Base-by-base conservation (phyloP, 2,329 filamentous ascomycete species). In the Botryotinia narcissicola region DNA sequence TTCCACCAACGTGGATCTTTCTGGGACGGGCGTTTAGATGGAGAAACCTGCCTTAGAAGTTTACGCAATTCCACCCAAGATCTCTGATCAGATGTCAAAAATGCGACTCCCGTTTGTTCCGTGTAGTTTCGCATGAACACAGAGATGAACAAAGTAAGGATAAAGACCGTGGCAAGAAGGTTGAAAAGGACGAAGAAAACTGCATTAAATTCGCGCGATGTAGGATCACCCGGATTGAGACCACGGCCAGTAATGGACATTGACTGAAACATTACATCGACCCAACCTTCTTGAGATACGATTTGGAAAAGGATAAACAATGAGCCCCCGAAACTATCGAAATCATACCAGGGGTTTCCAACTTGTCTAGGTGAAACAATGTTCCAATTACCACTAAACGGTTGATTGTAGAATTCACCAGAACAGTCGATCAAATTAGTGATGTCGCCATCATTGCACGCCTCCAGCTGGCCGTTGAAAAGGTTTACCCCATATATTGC, bases 91-190 rank as follows among this genome's bases (percentile, higher is more conserved):
- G 95, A 92, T 1, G 96, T 99, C 78, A 99, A 85, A 81, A 95
- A 99, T 3, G 96, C 96, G 61, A 99, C 96, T 1, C 96, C 96
- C 0, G 96, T 99, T 83, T 98, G 95, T 83, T 99, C 96, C 0
- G 96, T 99, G 83, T 99, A 99, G 82, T 98, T 99, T 75, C 96
- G 93, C 96, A 99, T 99, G 82, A 99, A 99, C 75, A 99, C 96
- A 73, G 96, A 98, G 66, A 99, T 97, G 82, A 99, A 99, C 80
- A 99, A 85, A 1, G 96, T 99, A 80, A 99, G 87, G 75, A 99
- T 92, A 83, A 99, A 99, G 76, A 99, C 95, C 0, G 96, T 96
- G 46, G 94, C 94, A 78, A 99, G 87, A 81, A 99, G 88, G 83
- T 99, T 99, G 89, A 98, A 99, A 7, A 95, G 87, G 73, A 99